Base-by-base conservation (phyloP, 768 basidiomycete species). In the Steccherinum ochraceum region DNA sequence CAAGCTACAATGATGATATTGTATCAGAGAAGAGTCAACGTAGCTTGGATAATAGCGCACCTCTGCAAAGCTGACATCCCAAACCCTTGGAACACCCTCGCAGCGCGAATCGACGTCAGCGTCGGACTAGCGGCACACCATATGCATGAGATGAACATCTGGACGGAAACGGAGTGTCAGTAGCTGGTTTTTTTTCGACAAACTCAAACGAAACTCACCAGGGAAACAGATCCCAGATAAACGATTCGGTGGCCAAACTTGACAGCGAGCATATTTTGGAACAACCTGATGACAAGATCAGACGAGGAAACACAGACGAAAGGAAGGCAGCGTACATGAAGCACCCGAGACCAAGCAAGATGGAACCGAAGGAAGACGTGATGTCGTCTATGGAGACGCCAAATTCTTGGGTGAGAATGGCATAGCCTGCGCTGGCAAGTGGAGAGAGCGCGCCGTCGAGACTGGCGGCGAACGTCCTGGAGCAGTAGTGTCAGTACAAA, bases 161-260 rank as follows among this genome's bases (percentile, higher is more conserved):
- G 19, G 16, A 16, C 10, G 41, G 19, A 7, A 18, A n/a, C n/a
- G n/a, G n/a, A n/a, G n/a, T n/a, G n/a, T n/a, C n/a, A n/a, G n/a
- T n/a, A n/a, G n/a, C n/a, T n/a, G n/a, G n/a, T n/a, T n/a, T n/a
- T n/a, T n/a, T n/a, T n/a, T n/a, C n/a, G 13, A 40, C n/a, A 13
- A 11, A 39, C 3, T 16, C 30, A 13, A 7, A 5, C 23, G n/a
- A n/a, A n/a, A 35, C 65, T n/a, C 35, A 72, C 72, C 58, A 74
- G 45, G 12, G 67, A 61, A 1, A 73, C 71, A 12, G 73, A 73
- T 19, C 60, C 51, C 40, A 74, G 60, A 51, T 72, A 75, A 2
- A 75, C 72, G 44, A 73, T 73, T n/a, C 73, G 60, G 46, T 74
- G 71, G 0, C 74, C 74, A 55, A 65, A 73, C 52, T 76, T 76